Evolutionary conservation across 2,329 filamentous ascomycete species (phyloP).

Genomic region (Bipolaris victoriae): DNA sequence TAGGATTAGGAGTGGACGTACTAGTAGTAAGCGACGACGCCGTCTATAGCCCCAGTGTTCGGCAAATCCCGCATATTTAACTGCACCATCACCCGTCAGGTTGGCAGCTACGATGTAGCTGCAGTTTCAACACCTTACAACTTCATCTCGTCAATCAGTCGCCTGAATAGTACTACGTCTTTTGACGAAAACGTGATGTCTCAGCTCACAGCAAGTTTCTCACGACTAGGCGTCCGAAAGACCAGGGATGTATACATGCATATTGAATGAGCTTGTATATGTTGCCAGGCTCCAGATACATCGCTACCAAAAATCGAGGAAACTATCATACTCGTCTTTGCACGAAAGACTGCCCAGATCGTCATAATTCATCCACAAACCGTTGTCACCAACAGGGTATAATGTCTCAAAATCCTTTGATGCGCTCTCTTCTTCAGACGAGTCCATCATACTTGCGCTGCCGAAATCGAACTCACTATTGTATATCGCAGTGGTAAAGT

Average conservation of each 20-base stretch:
- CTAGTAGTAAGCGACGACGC: not conserved
- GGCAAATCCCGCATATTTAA: not conserved
- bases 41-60: not conserved
- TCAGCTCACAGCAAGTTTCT: too few relatives aligned
- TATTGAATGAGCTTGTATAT: not conserved
- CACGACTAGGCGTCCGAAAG: too few relatives aligned
- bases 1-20: too few relatives aligned
- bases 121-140: not conserved
- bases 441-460: not conserved
- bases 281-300: not conserved
- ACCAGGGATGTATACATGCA: too few relatives aligned
- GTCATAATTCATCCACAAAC: not conserved
- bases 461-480: not conserved
- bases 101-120: not conserved
- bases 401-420: not conserved
- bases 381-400: not conserved
- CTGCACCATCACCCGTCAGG: not conserved
- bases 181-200: too few relatives aligned
- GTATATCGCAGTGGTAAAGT: not conserved
- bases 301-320: not conserved
- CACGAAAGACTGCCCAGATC: not conserved
- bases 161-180: too few relatives aligned
- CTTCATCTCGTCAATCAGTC: not conserved
- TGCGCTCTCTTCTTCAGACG: not conserved
- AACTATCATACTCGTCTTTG: not conserved